Percentiles rank a stretch among this genome's conserved stretches.
phyloP scores from a whole-genome alignment of 805 yeast species.

The Sugiyamaella boreocaroliniensis region DNA sequence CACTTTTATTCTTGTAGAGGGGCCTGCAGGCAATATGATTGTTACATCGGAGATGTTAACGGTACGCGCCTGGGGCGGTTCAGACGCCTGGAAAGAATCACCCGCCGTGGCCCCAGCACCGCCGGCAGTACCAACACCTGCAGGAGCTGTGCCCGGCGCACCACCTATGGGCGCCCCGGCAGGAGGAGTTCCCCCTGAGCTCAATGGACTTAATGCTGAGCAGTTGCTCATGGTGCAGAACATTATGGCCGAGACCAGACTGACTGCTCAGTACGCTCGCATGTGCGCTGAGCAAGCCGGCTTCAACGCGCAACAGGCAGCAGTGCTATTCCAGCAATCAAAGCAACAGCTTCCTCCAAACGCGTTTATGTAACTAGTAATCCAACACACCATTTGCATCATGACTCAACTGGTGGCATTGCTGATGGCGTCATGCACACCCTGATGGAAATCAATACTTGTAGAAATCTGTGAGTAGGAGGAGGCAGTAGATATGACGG shows the following conservation, averaged over 20 bases:
- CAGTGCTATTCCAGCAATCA: constrained; percentile 63
- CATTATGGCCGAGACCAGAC: constrained; percentile 62
- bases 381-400: neutral
- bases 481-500: constrained; percentile 5
- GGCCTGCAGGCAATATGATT: constrained; percentile 61
- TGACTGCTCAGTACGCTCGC: constrained; percentile 70
- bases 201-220: constrained; percentile 38
- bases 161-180: constrained; percentile 15
- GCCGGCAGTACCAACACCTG: constrained; percentile 8
- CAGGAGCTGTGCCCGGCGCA: constrained; percentile 1
- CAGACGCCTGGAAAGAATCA: constrained; percentile 46
- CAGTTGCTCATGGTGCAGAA: constrained; percentile 63
- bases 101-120: constrained; percentile 13
- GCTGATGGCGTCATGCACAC: neutral
- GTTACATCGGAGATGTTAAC: constrained; percentile 80
- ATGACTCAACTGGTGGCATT: neutral
- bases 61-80: constrained; percentile 53
- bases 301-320: constrained; percentile 71
- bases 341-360: constrained; percentile 52
- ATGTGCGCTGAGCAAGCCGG: constrained; percentile 83
- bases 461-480: neutral
- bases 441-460: constrained; percentile 11
- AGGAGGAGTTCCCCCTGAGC: constrained; percentile 15
- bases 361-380: constrained; percentile 36
- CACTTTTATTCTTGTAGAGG: constrained; percentile 65